Evolutionary conservation across 257 asterid genomes (phyloP).

Genomic region (Penstemon davidsonii): DNA sequence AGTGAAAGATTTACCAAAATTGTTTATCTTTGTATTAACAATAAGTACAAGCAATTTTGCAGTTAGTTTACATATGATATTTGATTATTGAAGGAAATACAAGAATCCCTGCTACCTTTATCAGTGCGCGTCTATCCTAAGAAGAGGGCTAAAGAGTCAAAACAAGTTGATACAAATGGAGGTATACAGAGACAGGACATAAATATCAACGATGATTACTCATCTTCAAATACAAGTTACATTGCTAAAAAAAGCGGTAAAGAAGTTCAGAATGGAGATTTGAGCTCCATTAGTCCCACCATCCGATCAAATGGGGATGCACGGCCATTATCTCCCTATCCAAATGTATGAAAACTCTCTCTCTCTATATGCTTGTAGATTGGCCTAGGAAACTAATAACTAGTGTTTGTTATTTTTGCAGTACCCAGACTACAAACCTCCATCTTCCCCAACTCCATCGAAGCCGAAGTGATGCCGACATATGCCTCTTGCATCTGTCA

Average conservation of each 20-base stretch:
- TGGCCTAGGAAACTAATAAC: slow-evolving; percentile 22
- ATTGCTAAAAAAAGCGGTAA: slow-evolving; percentile 13
- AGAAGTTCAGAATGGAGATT: slow-evolving; percentile 32
- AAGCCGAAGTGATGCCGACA: slow-evolving; percentile 53
- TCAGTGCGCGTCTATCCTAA: slow-evolving; percentile 69
- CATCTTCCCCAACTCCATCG: slow-evolving; percentile 86
- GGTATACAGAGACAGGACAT: slow-evolving; percentile 29
- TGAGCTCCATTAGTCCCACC: slow-evolving; percentile 33
- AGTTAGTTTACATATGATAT: background rate
- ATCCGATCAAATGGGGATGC: slow-evolving; percentile 35
- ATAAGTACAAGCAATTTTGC: slow-evolving; percentile 8
- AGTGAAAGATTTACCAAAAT: background rate
- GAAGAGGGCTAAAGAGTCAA: slow-evolving; percentile 43
- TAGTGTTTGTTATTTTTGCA: slow-evolving; percentile 36
- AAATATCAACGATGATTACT: slow-evolving; percentile 14
- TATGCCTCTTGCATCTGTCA: background rate
- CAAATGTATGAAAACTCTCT: slow-evolving; percentile 56
- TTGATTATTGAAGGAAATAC: slow-evolving; percentile 67
- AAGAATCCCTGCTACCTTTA: slow-evolving; percentile 80
- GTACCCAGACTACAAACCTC: slow-evolving; percentile 91
- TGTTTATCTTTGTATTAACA: slow-evolving; percentile 1
- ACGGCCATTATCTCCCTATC: slow-evolving; percentile 68
- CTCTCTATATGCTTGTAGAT: slow-evolving; percentile 8
- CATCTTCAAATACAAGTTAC: slow-evolving; percentile 28
- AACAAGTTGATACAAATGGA: slow-evolving; percentile 38